A percentile compares a stretch with the other conserved stretches of the same genome.
Evolutionary conservation across 2,329 filamentous ascomycete genomes (phyloP).

Genomic region (Cordyceps militaris): DNA sequence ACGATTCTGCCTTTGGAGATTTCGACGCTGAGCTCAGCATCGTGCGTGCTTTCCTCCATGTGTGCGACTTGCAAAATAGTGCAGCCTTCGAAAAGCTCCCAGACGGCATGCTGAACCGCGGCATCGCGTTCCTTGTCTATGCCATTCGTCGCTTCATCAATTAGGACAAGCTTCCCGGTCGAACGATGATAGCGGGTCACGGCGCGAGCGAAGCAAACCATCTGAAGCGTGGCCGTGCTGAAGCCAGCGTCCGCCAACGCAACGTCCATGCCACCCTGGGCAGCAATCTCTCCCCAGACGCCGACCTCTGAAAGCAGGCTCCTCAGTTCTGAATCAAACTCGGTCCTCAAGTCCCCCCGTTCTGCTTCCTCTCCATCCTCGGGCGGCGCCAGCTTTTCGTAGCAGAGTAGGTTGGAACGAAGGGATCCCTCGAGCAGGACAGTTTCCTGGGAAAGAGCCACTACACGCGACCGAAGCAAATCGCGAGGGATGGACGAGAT

Average conservation of each 20-base stretch:
- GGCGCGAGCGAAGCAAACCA: not conserved
- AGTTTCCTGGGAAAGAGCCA: slow-evolving; percentile 45
- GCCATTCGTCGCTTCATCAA: not conserved
- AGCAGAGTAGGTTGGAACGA: not conserved
- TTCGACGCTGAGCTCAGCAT: not conserved
- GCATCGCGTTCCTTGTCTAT: not conserved
- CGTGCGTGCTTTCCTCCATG: not conserved
- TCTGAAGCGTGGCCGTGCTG: not conserved
- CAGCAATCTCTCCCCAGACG: not conserved
- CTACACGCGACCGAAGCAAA: slow-evolving; percentile 36
- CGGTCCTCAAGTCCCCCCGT: not conserved
- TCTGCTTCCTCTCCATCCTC: not conserved
- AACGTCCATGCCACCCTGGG: not conserved
- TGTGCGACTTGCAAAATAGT: not conserved
- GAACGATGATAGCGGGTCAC: not conserved
- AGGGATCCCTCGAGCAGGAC: not conserved
- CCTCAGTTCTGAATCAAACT: not conserved
- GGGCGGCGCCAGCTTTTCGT: not conserved
- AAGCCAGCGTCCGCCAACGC: not conserved
- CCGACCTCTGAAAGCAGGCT: not conserved
- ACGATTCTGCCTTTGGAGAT: not conserved
- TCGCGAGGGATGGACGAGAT: slow-evolving; percentile 30
- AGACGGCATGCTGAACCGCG: not conserved
- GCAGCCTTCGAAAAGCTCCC: not conserved
- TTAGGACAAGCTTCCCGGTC: not conserved